Base-by-base conservation (phyloP, 1,284 basidiomycete genomes). In the Neolentinus lepideus region DNA sequence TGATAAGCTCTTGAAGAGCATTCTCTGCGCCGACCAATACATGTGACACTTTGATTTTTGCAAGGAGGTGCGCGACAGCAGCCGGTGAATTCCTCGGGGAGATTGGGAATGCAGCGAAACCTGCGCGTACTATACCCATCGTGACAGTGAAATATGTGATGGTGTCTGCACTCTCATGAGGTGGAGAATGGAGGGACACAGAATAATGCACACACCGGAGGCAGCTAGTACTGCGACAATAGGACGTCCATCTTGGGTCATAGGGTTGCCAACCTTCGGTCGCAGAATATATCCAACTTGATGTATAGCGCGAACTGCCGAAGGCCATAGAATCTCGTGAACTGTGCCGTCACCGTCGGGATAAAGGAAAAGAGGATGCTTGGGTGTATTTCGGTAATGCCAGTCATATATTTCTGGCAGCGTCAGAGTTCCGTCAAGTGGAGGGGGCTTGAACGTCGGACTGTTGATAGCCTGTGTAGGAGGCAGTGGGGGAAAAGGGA, bases 71-170 rank as follows among this genome's bases (percentile, higher is more conserved):
- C 12, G 66, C 67, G 25, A 69, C 58, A 6, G 65, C 68, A n/a
- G 60, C 51, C 1, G 68, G 58, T 0, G 67, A 68, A 58, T 71
- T 71, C 12, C 69, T 61, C 10, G 66, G 62, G 11, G 69, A 71
- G 29, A 71, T 62, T 1, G 63, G 64, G 57, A 71, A 70, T 2
- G 63, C 62, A 0, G 61, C 57, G 53, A 62, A 66, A 16, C 69
- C 70, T 0, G 71, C 65, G 2, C 69, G 62, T 14, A 70, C 25
- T 31, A 69, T 62, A 11, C 69, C 69, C 16, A 66, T 53, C 21
- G 63, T 53, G 21, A 62, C 60, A 21, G 63, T 61, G 52, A 62
- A 61, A 33, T 65, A 71, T 1, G 69, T 68, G 57, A 70, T 62
- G 9, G 69, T 66, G 53, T 72, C 71, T 69, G n/a, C n/a, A n/a